Conservation (phyloP, 2,329 filamentous ascomycete genomes). For the Calonectria hawksworthii region DNA sequence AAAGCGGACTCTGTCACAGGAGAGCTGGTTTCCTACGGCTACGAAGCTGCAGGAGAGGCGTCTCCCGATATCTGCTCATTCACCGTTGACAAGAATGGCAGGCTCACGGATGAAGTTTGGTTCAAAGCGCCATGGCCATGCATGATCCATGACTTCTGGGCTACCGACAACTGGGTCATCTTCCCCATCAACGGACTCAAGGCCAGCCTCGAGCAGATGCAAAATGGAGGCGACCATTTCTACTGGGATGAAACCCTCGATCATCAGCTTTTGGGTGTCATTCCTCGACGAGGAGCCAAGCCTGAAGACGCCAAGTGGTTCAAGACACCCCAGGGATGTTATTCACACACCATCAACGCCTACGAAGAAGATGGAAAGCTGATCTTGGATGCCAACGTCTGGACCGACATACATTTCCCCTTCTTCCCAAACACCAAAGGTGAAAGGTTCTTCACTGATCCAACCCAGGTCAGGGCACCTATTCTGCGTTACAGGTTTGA, state of each 20-base stretch:
- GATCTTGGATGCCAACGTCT: not conserved
- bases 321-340: not conserved
- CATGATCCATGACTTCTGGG: slow-evolving; percentile 21
- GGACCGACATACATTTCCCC: not conserved
- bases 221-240: not conserved
- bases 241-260: not conserved
- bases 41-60: not conserved
- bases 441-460: not conserved
- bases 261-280: not conserved
- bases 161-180: slow-evolving; percentile 21
- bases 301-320: slow-evolving; percentile 12
- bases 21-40: not conserved
- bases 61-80: not conserved
- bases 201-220: not conserved
- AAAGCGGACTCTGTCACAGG: not conserved
- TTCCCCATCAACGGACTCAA: slow-evolving; percentile 21
- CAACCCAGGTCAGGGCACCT: not conserved
- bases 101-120: slow-evolving; percentile 9
- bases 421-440: not conserved
- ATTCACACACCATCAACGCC: not conserved
- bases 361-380: not conserved
- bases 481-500: not conserved
- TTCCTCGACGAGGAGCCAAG: slow-evolving; percentile 14
- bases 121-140: not conserved
- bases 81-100: not conserved